A percentile compares a stretch with the other conserved stretches of the same genome.
Evolutionary conservation across 495 filamentous ascomycete genomes (phyloP).

Genomic region (Penicillium lividum): DNA sequence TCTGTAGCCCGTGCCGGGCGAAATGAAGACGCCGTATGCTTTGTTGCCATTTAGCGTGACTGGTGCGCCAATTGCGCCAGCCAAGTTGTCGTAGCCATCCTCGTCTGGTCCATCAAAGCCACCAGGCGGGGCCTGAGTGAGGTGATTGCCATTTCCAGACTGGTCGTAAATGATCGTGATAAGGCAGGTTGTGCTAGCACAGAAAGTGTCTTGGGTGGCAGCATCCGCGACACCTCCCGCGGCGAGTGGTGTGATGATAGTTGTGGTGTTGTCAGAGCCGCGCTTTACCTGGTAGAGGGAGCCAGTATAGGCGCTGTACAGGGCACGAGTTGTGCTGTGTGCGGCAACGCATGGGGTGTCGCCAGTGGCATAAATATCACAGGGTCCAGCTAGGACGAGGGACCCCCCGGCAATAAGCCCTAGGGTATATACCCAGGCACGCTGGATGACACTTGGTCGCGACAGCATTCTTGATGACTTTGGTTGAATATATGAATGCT

Average conservation of each 20-base stretch:
- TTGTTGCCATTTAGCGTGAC: slow-evolving; percentile 59
- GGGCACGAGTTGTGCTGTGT: slow-evolving; percentile 60
- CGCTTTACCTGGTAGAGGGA: slow-evolving; percentile 58
- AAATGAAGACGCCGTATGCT: slow-evolving; percentile 59
- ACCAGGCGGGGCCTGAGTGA: slow-evolving; percentile 57
- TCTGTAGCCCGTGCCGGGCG: slow-evolving; percentile 57
- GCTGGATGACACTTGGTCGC: slow-evolving; percentile 25
- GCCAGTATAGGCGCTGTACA: slow-evolving; percentile 52
- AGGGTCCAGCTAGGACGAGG: slow-evolving; percentile 52
- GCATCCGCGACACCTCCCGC: slow-evolving; percentile 60
- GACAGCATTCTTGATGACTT: neutral
- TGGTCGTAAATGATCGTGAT: slow-evolving; percentile 63
- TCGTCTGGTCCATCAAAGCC: slow-evolving; percentile 53
- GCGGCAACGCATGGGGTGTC: slow-evolving; percentile 58
- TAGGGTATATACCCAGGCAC: slow-evolving; percentile 34
- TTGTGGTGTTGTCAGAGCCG: slow-evolving; percentile 48
- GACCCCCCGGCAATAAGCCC: slow-evolving; percentile 41
- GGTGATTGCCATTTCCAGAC: slow-evolving; percentile 57
- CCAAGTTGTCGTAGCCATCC: slow-evolving; percentile 56
- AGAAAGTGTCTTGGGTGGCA: slow-evolving; percentile 57
- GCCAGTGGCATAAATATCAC: slow-evolving; percentile 55
- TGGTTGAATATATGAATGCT: neutral
- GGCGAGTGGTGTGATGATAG: slow-evolving; percentile 46
- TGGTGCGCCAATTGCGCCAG: slow-evolving; percentile 56
- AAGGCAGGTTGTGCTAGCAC: slow-evolving; percentile 55